phyloP scores from a whole-genome alignment of 768 basidiomycete species.

The Auriscalpium microsporum region DNA sequence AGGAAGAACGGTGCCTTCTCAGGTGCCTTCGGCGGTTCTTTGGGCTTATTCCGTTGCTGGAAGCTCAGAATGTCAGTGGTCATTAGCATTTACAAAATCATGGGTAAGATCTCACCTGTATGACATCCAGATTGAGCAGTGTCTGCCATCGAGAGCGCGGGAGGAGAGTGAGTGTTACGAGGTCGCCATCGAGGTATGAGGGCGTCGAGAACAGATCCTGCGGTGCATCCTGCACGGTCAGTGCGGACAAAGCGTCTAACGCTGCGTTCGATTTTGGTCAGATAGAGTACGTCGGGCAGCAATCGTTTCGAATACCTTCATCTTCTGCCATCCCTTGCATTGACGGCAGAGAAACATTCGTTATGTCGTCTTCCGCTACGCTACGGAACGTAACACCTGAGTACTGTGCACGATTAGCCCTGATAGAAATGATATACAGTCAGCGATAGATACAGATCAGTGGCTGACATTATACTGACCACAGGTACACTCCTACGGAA shows the following conservation, averaged over 20 bases:
- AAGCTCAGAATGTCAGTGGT: not conserved
- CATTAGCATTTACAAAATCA: not conserved
- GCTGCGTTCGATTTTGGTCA: constrained; percentile 29
- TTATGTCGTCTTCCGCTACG: constrained; percentile 68
- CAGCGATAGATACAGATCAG: too few relatives aligned
- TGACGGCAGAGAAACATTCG: constrained; percentile 66
- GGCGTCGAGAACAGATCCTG: constrained; percentile 74
- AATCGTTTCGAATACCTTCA: constrained; percentile 43
- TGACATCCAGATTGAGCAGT: constrained; percentile 90
- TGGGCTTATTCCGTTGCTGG: constrained; percentile 93
- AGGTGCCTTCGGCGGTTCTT: constrained; percentile 88
- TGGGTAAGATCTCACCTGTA: constrained; percentile 48
- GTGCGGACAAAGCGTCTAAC: constrained; percentile 61
- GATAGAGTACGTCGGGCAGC: not conserved
- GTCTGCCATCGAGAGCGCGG: constrained; percentile 96
- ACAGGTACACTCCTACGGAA: constrained; percentile 90
- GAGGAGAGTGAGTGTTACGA: constrained; percentile 88
- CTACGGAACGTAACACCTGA: constrained; percentile 73
- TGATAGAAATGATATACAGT: constrained; percentile 20
- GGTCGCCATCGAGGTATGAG: constrained; percentile 79
- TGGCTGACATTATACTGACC: constrained; percentile 37
- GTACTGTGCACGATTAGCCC: constrained; percentile 96
- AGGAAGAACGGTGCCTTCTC: constrained; percentile 97
- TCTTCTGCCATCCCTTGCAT: constrained; percentile 80
- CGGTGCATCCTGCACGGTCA: constrained; percentile 52